Base-by-base conservation (phyloP, 1,139 yeast genomes). In the Yamadazyma friedrichii region DNA sequence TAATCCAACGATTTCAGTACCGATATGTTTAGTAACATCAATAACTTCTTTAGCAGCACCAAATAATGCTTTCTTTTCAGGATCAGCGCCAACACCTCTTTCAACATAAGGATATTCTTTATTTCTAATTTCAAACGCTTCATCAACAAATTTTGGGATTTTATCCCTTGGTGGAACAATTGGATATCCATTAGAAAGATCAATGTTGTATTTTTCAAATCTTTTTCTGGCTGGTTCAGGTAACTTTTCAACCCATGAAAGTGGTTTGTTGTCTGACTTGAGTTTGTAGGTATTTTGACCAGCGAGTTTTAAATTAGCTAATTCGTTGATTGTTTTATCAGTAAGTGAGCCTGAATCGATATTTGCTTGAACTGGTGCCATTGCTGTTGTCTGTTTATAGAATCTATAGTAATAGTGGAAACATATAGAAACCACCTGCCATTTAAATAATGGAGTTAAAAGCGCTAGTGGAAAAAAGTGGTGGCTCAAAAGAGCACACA, bases 1-100 rank as follows among this genome's bases (percentile, higher is more conserved):
- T 40, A 78, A 56, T 2, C 81, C 82, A 38, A 74, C 71, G 51
- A 79, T 65, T 53, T 77, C 81, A n/a, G 80, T 76, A 44, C 83
- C 82, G 44, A 76, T 59, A 45, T 72, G 68, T 44, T 68, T 71
- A 36, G 80, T 73, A 47, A 75, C 60, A 44, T 76, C 47, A 32
- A 51, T 65, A 13, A 76, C 78, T 50, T 74, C 74, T 42, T 58
- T 66, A 16, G 78, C 81, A 41, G 79, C 79, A n/a, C 73, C 69
- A 35, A 76, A 63, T 36, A 76, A 55, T 4, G 78, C 75, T 54
- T 70, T 74, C 64, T 76, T 76, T 45, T 74, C 79, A 4, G 76
- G 76, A 48, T 76, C 80, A 27, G 80, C 81, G 46, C 64, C 62
- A 41, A 58, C 59, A 33, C 75, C 80, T 46, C 80, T 57, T 45